A percentile compares a stretch with the other conserved stretches of the same genome.
These are phyloP conservation scores for Coemansia sp. DNA, from an alignment of 192 early-diverging fungal species.

Conservation along the genomic window DNA sequence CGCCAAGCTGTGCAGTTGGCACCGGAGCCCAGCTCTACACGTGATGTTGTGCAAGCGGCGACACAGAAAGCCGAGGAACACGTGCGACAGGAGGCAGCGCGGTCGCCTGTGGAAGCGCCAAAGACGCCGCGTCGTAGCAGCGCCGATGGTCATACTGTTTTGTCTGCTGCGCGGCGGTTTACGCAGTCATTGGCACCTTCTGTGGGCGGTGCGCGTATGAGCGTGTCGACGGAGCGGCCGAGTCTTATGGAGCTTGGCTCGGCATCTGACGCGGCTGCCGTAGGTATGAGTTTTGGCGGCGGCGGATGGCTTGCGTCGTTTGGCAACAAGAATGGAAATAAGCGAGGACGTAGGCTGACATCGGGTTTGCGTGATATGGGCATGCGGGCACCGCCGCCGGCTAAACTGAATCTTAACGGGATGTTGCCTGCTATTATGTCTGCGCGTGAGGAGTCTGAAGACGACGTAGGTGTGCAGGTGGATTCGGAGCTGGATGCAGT, in stretches of 20 bases:
- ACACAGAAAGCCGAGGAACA: conserved; percentile 28
- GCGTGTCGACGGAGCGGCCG: conserved; percentile 53
- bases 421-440: conserved; percentile 36
- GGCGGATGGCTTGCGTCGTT: conserved; percentile 35
- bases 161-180: conserved; percentile 32
- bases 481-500: neutral
- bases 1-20: conserved; percentile 9
- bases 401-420: neutral
- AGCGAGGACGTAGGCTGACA: conserved; percentile 26
- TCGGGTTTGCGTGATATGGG: conserved; percentile 12
- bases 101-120: neutral
- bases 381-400: conserved; percentile 10
- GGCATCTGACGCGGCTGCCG: neutral
- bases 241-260: conserved; percentile 40
- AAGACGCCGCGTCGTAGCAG: conserved; percentile 4
- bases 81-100: conserved; percentile 8
- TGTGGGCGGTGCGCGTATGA: conserved; percentile 32
- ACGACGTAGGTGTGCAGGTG: neutral
- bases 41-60: conserved; percentile 13
- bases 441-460: conserved; percentile 22
- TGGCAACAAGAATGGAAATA: conserved; percentile 5
- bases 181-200: conserved; percentile 35
- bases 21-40: neutral
- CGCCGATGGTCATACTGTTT: conserved; percentile 17
- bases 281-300: neutral